Percentiles rank a stretch among this genome's conserved stretches.
Conservation (phyloP, 805 yeast species). For the Komagataella populi region DNA sequence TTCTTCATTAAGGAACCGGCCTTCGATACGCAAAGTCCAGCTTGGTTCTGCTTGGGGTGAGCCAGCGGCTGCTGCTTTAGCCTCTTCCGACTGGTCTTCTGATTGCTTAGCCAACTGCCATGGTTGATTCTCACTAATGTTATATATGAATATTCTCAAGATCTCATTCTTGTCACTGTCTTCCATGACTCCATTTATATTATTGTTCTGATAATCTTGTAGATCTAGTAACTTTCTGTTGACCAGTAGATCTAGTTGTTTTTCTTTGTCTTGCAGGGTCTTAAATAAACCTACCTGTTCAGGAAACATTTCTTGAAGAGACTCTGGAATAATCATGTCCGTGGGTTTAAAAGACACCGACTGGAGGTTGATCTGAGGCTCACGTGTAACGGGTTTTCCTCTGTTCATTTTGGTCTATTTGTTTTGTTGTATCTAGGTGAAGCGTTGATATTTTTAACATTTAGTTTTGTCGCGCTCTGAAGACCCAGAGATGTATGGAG, state of each 20-base stretch:
- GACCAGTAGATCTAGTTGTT: slow-evolving; percentile 64
- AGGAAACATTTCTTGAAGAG: slow-evolving; percentile 17
- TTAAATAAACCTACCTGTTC: slow-evolving; percentile 54
- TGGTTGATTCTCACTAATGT: slow-evolving; percentile 74
- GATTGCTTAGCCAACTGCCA: slow-evolving; percentile 44
- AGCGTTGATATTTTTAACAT: background rate
- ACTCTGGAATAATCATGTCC: slow-evolving; percentile 17
- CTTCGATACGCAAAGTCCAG: slow-evolving; percentile 88
- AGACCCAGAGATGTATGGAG: background rate
- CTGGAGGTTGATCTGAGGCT: slow-evolving; percentile 3
- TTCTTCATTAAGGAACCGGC: slow-evolving; percentile 48
- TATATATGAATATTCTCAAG: slow-evolving; percentile 71
- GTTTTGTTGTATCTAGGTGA: background rate
- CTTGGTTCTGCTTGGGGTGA: slow-evolving; percentile 24
- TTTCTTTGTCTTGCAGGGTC: slow-evolving; percentile 68
- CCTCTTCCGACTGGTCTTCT: slow-evolving; percentile 5
- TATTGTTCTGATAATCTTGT: slow-evolving; percentile 48
- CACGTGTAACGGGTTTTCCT: background rate
- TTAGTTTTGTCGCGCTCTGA: background rate
- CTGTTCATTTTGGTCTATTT: background rate
- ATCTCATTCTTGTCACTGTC: slow-evolving; percentile 35
- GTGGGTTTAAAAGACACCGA: slow-evolving; percentile 18
- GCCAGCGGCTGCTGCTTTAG: slow-evolving; percentile 3
- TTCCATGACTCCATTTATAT: slow-evolving; percentile 29
- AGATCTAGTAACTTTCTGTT: slow-evolving; percentile 77